Evolutionary conservation across 345 rosid species (phyloP).

Genomic region (Lagerstroemia speciosa): DNA sequence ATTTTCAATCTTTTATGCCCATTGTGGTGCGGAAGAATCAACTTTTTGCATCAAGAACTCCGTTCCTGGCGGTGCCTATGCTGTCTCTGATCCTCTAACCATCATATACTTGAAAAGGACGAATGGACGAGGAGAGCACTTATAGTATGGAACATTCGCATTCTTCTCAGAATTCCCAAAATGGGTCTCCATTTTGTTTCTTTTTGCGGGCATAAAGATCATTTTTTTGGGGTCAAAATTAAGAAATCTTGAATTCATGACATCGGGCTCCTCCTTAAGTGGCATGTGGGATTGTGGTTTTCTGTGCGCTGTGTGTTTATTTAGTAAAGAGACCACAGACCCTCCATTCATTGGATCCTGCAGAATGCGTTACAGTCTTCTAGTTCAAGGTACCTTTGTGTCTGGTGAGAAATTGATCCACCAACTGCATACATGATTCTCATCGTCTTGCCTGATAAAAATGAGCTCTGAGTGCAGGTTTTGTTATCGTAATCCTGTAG

Average conservation of each 20-base stretch:
- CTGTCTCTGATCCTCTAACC: no score
- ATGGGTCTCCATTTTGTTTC: neutral
- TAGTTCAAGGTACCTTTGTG: neutral
- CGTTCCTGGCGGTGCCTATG: no score
- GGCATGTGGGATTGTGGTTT: neutral
- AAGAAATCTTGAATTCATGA: neutral
- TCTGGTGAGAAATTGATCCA: neutral
- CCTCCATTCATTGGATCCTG: neutral
- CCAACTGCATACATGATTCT: neutral
- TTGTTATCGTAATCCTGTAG: neutral
- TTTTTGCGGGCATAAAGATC: neutral
- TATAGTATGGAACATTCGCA: no score
- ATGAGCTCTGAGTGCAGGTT: neutral
- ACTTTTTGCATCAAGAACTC: no score
- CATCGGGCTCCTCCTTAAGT: neutral
- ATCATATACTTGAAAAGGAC: neutral
- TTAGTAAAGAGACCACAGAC: neutral
- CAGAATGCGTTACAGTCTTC: constrained; percentile 1
- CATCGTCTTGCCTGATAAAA: neutral
- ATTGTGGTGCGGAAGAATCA: no score
- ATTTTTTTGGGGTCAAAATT: neutral
- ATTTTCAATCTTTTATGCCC: neutral
- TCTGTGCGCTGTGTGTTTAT: neutral
- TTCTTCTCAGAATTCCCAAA: neutral
- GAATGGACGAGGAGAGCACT: neutral